phyloP scores from a whole-genome alignment of 2,329 filamentous ascomycete genomes.

The Malbranchea cinnamomea region DNA sequence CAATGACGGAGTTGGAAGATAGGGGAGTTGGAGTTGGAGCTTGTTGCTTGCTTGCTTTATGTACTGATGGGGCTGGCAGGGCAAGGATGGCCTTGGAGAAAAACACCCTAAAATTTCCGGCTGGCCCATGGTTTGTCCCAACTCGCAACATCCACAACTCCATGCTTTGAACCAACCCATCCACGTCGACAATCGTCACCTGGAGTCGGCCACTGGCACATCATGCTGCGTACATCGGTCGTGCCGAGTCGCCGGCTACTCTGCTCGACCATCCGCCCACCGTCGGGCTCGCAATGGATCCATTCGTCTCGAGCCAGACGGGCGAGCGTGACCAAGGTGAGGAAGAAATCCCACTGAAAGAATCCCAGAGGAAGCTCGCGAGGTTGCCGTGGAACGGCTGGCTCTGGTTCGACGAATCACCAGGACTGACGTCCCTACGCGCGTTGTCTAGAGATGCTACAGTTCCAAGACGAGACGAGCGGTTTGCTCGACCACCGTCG shows the following conservation, averaged over 20 bases:
- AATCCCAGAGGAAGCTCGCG: too few species aligned
- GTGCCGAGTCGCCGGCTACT: slow-evolving; percentile 30
- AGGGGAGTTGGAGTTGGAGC: too few species aligned
- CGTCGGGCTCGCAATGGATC: slow-evolving; percentile 29
- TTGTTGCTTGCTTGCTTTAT: too few species aligned
- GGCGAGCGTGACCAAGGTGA: slow-evolving; percentile 25
- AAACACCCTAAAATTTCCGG: too few species aligned
- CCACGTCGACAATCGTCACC: slow-evolving; percentile 15
- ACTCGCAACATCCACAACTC: too few species aligned
- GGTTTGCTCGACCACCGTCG: slow-evolving; percentile 14
- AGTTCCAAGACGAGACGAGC: slow-evolving; percentile 23
- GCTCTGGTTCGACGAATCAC: background rate
- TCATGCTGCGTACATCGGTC: slow-evolving; percentile 42
- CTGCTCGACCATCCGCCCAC: slow-evolving; percentile 23
- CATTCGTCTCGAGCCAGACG: slow-evolving; percentile 10
- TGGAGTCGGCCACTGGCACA: slow-evolving; percentile 31
- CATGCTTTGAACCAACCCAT: slow-evolving; percentile 15
- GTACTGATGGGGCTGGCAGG: too few species aligned
- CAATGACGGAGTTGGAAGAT: too few species aligned
- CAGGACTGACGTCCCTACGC: background rate
- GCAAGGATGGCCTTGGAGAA: too few species aligned
- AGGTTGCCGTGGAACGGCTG: background rate
- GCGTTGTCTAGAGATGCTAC: slow-evolving; percentile 6
- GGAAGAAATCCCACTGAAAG: too few species aligned
- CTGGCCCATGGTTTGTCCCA: too few species aligned